These are phyloP conservation scores for Pleurotus tuoliensis DNA, from an alignment of 768 basidiomycete species.

Conservation along the genomic window DNA sequence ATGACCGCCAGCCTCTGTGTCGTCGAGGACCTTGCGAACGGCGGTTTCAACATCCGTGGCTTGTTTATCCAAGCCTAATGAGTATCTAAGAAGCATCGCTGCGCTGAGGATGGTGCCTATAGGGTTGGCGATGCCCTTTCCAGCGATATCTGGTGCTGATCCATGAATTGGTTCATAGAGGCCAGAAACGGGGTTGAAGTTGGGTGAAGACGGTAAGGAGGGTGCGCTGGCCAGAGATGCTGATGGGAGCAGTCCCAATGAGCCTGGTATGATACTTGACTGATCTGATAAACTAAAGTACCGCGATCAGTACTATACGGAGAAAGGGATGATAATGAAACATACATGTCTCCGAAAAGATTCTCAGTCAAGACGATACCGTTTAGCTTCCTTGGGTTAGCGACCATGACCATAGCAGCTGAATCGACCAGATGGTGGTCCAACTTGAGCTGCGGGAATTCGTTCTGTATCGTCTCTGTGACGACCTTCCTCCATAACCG, in stretches of 20 bases:
- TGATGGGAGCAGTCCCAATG: conserved; percentile 92
- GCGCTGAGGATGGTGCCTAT: conserved; percentile 93
- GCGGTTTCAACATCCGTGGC: conserved; percentile 86
- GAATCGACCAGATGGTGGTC: conserved; percentile 95
- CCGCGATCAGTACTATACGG: conserved; percentile 4
- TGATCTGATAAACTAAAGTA: conserved; percentile 85
- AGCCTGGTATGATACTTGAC: conserved; percentile 95
- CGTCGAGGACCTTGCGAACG: conserved; percentile 87
- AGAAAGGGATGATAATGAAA: conserved; percentile 9
- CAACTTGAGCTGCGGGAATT: conserved; percentile 84
- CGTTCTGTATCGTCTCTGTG: conserved; percentile 73
- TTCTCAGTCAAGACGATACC: conserved; percentile 95
- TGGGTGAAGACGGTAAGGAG: conserved; percentile 41
- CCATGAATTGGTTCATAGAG: conserved; percentile 98
- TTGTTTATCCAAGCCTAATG: conserved; percentile 81
- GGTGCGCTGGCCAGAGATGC: conserved; percentile 90
- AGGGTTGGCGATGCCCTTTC: conserved; percentile 89
- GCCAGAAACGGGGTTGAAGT: conserved; percentile 77
- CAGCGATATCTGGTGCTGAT: conserved; percentile 95
- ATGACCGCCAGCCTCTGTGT: conserved; percentile 59
- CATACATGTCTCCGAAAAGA: conserved; percentile 95
- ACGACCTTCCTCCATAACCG: conserved; percentile 94
- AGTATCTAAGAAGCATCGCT: conserved; percentile 92
- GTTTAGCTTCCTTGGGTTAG: conserved; percentile 87
- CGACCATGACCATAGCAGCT: conserved; percentile 92